Percentiles rank a stretch among this genome's conserved stretches.
These are phyloP conservation scores for Agrostemma githago DNA, from an alignment of 148 eudicot genomes.

Conservation along the genomic window DNA sequence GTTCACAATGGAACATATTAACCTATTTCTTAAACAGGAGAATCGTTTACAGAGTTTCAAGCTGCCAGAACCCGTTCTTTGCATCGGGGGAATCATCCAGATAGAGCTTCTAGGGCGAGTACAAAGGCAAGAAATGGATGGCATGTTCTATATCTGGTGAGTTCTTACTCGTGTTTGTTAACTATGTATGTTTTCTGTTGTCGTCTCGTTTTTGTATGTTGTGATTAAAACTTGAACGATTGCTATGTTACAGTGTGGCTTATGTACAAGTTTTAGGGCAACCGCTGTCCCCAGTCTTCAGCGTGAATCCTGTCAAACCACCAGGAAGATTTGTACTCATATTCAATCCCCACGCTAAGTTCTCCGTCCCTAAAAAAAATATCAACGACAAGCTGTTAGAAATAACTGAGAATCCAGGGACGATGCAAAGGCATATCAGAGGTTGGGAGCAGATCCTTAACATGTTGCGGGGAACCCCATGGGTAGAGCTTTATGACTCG, in stretches of 20 bases:
- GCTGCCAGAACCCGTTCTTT: constrained; percentile 75
- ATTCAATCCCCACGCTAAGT: constrained; percentile 41
- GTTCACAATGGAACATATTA: not conserved
- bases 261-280: constrained; percentile 61
- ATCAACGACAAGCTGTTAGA: constrained; percentile 11
- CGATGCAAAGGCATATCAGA: constrained; percentile 31
- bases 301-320: constrained; percentile 34
- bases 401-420: constrained; percentile 26
- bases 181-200: not conserved
- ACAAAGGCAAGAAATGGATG: constrained; percentile 74
- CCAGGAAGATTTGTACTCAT: constrained; percentile 36
- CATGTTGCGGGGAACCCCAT: constrained; percentile 36
- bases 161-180: constrained; percentile 17
- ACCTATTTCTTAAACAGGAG: constrained; percentile 43
- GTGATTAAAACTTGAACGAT: not conserved
- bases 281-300: constrained; percentile 54
- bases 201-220: not conserved
- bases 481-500: constrained; percentile 35
- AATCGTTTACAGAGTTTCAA: constrained; percentile 57
- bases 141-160: constrained; percentile 66
- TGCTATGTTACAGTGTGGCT: constrained; percentile 42
- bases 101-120: constrained; percentile 78
- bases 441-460: constrained; percentile 48
- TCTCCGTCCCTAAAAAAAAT: constrained; percentile 15
- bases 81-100: constrained; percentile 73